phyloP scores from a whole-genome alignment of 2,329 filamentous ascomycete species.

The Pseudogymnoascus pannorum region DNA sequence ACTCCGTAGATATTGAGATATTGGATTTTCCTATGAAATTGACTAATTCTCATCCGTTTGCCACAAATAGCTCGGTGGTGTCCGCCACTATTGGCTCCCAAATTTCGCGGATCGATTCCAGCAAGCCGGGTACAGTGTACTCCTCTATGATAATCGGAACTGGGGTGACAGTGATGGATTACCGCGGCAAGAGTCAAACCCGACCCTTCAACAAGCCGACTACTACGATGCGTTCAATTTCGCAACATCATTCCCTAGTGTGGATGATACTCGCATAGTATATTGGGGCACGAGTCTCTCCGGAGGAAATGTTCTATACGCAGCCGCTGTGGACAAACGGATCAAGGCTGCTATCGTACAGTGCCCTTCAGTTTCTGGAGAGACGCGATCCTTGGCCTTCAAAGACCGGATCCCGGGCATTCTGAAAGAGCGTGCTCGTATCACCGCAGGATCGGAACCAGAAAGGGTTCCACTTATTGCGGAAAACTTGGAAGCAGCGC shows the following conservation, averaged over 20 bases:
- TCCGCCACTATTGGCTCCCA: constrained; percentile 12
- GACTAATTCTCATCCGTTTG: constrained; percentile 16
- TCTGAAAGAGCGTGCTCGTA: background rate
- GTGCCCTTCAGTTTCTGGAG: constrained; percentile 15
- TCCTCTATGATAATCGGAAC: constrained; percentile 30
- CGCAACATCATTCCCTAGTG: constrained; percentile 23
- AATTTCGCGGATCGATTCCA: constrained; percentile 18
- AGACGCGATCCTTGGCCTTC: background rate
- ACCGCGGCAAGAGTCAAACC: constrained; percentile 27
- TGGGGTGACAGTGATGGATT: constrained; percentile 29
- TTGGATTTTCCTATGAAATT: constrained; percentile 15
- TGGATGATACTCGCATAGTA: constrained; percentile 27
- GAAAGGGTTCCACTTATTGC: background rate
- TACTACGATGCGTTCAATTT: constrained; percentile 32
- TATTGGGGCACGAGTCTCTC: constrained; percentile 31
- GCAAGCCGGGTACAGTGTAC: constrained; percentile 17
- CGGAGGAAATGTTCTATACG: constrained; percentile 32
- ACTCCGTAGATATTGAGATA: constrained; percentile 5
- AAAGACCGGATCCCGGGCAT: background rate
- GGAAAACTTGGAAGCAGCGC: constrained; percentile 2
- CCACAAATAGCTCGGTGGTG: constrained; percentile 7
- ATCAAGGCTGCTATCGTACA: constrained; percentile 33
- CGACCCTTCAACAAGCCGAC: constrained; percentile 26
- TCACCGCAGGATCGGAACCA: background rate
- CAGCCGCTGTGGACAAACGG: constrained; percentile 31